Evolutionary conservation across 163 green algal genomes (phyloP), one percentile per base, ranked within the genome.

Genomic region (Volvox carteri): DNA sequence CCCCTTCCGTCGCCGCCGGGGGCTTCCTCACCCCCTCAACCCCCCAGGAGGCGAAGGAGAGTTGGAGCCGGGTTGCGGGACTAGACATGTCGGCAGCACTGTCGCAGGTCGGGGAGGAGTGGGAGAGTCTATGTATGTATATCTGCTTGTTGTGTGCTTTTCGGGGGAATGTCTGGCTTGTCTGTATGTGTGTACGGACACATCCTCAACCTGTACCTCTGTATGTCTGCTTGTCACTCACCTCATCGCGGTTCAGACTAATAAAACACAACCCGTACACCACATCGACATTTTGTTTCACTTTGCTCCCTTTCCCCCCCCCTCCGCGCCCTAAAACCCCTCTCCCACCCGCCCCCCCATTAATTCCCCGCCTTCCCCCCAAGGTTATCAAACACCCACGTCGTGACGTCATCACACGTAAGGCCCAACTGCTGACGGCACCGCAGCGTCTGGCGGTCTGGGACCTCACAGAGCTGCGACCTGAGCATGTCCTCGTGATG

Each of bases 61-160:
- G 25, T 0, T 92, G 84, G 84, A 85, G 86, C 33, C 25, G 46
- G 11, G 83, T 92, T 23, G 83, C 75, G 1, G 88, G 88, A 2
- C 75, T 92, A 3, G 83, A 92, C 62, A 75, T 92, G 74, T 78
- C 67, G 23, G 39, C 83, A 19, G 73, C 81, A 11, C 78, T 88
- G 48, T 50, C 65, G 30, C 56, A 84, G 58, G 79, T 87, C n/a
- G 30, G 46, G 28, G 4, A 58, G 50, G 50, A 60, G 50, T 60
- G 50, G 54, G 54, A 11, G 8, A 23, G 54, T 8, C 2, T 65
- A 28, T 65, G n/a, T n/a, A n/a, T n/a, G n/a, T n/a, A n/a, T n/a
- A n/a, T n/a, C n/a, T n/a, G n/a, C n/a, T n/a, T n/a, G n/a, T n/a
- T n/a, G n/a, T n/a, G n/a, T n/a, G n/a, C n/a, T n/a, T n/a, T n/a